Conservation (phyloP, 2,329 filamentous ascomycete genomes). For the Clonostachys rosea region DNA sequence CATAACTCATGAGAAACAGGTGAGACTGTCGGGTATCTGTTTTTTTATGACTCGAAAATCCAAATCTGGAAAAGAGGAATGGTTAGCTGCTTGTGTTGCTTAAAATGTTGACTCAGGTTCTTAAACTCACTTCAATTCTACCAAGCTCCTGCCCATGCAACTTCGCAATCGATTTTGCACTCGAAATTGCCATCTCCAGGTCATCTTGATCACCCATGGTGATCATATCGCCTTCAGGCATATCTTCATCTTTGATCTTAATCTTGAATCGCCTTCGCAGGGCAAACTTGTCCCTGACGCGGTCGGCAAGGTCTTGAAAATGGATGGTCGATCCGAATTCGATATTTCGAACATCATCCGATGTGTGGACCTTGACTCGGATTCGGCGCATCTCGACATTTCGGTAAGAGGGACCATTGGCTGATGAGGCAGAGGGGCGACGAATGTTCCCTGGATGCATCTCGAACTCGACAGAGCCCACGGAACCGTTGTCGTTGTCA, state of each 20-base stretch:
- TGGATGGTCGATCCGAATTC: slow-evolving; percentile 72
- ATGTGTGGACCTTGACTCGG: slow-evolving; percentile 85
- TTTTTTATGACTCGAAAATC: slow-evolving; percentile 32
- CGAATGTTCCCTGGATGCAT: slow-evolving; percentile 58
- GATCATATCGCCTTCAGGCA: slow-evolving; percentile 80
- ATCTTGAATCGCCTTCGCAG: slow-evolving; percentile 78
- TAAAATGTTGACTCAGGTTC: slow-evolving; percentile 4
- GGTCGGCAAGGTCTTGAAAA: slow-evolving; percentile 73
- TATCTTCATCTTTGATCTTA: slow-evolving; percentile 79
- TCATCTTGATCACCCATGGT: slow-evolving; percentile 97
- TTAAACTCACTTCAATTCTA: slow-evolving; percentile 80
- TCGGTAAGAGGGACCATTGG: slow-evolving; percentile 51
- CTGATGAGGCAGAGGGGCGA: slow-evolving; percentile 34
- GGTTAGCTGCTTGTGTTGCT: slow-evolving; percentile 11
- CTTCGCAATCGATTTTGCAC: slow-evolving; percentile 62
- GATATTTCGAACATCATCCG: slow-evolving; percentile 86
- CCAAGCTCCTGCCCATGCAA: slow-evolving; percentile 77
- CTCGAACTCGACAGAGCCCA: slow-evolving; percentile 77
- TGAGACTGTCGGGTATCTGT: slow-evolving; percentile 9
- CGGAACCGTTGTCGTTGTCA: slow-evolving; percentile 63
- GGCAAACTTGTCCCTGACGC: slow-evolving; percentile 83
- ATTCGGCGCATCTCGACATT: slow-evolving; percentile 72
- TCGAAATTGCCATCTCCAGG: slow-evolving; percentile 78
- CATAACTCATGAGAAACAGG: slow-evolving; percentile 3
- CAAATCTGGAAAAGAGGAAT: slow-evolving; percentile 32